Evolutionary conservation across 148 eudicot genomes (phyloP).

Genomic region (Diospyros kaki): DNA sequence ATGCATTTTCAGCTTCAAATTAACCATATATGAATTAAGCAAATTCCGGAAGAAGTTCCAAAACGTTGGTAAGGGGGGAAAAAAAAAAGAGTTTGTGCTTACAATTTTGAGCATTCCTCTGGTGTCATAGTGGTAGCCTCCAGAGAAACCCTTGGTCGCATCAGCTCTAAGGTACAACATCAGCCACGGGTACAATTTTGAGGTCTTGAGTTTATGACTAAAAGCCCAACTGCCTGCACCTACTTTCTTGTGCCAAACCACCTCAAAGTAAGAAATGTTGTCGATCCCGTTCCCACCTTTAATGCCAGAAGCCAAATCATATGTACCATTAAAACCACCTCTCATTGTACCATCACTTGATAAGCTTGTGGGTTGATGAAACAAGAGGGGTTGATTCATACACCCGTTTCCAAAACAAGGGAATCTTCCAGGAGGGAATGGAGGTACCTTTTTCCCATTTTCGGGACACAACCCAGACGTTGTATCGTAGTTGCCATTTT

Average conservation of each 20-base stretch:
- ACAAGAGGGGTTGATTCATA: slow-evolving; percentile 68
- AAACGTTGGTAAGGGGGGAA: neutral
- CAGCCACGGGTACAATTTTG: slow-evolving; percentile 49
- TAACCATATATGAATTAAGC: neutral
- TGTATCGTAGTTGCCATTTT: slow-evolving; percentile 74
- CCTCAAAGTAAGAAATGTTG: slow-evolving; percentile 37
- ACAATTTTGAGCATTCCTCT: slow-evolving; percentile 61
- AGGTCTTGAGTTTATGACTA: slow-evolving; percentile 48
- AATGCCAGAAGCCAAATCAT: slow-evolving; percentile 34
- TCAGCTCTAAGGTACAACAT: slow-evolving; percentile 60
- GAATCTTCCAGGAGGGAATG: slow-evolving; percentile 52
- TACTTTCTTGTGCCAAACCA: slow-evolving; percentile 46
- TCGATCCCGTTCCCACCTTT: neutral
- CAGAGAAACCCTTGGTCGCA: slow-evolving; percentile 52
- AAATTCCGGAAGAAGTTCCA: neutral
- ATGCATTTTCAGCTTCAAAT: neutral
- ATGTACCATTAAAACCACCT: slow-evolving; percentile 57
- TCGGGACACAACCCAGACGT: slow-evolving; percentile 56
- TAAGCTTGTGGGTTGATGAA: slow-evolving; percentile 41
- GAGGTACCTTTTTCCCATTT: slow-evolving; percentile 58
- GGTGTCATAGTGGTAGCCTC: slow-evolving; percentile 60
- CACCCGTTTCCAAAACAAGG: slow-evolving; percentile 78
- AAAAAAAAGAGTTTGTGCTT: slow-evolving; percentile 13
- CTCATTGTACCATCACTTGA: slow-evolving; percentile 28
- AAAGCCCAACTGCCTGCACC: slow-evolving; percentile 49